Evolutionary conservation across 371 early-diverging fungal genomes (phyloP).

Genomic region (Entomophthora muscae): DNA sequence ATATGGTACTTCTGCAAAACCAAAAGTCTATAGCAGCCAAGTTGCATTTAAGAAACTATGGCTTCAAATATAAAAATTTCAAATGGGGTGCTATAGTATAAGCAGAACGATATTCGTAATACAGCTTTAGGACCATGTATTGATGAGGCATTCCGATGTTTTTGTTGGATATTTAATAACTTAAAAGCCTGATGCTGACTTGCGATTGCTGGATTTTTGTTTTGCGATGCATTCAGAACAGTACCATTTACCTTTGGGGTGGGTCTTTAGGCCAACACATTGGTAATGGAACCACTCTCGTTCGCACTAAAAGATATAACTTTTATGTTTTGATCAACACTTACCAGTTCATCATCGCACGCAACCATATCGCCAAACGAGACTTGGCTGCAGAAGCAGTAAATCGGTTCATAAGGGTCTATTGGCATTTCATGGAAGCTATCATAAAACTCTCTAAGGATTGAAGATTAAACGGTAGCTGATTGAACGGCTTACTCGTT

Average conservation of each 20-base stretch:
- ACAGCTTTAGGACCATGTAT: too few relatives aligned
- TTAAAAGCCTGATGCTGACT: too few relatives aligned
- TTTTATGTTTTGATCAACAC: constrained; percentile 9
- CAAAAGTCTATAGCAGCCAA: too few relatives aligned
- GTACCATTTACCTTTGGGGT: constrained; percentile 85
- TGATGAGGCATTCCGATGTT: too few relatives aligned
- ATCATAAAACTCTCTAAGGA: neutral
- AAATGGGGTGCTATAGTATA: too few relatives aligned
- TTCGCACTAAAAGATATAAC: constrained; percentile 36
- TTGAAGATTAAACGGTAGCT: neutral
- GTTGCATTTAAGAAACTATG: too few relatives aligned
- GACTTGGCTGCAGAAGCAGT: constrained; percentile 88
- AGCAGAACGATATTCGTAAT: too few relatives aligned
- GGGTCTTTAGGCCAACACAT: constrained; percentile 72
- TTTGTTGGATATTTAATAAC: too few relatives aligned
- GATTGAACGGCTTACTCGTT: neutral
- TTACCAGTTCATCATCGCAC: constrained; percentile 79
- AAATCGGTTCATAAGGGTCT: constrained; percentile 89
- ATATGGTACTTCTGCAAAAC: too few relatives aligned
- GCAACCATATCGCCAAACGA: constrained; percentile 96
- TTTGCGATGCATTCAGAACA: constrained; percentile 45
- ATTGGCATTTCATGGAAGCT: constrained; percentile 46
- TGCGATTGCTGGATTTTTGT: neutral
- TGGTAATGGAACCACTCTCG: constrained; percentile 92
- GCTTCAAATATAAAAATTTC: too few relatives aligned